phyloP scores from a whole-genome alignment of 305 asterid species.

The Fraxinus paxiana region DNA sequence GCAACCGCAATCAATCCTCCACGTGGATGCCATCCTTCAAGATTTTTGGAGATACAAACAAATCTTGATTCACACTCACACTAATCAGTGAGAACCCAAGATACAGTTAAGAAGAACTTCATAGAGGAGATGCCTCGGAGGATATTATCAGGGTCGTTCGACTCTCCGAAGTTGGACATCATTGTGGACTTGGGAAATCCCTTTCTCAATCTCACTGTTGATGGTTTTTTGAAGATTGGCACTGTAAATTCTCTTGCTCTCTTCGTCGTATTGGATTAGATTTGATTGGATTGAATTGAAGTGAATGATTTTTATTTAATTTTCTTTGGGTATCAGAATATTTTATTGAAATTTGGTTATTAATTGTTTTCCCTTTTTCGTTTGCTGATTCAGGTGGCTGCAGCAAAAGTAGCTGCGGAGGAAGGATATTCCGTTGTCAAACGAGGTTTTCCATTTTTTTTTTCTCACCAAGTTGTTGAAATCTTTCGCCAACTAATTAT shows the following conservation, averaged over 20 bases:
- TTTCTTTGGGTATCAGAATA: background rate
- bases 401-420: slow-evolving; percentile 56
- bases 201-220: slow-evolving; percentile 59
- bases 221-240: slow-evolving; percentile 78
- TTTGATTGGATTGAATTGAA: background rate
- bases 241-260: slow-evolving; percentile 30
- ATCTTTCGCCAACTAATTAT: background rate
- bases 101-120: background rate
- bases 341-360: background rate
- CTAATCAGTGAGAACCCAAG: background rate
- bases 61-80: background rate
- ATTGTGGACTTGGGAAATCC: slow-evolving; percentile 65
- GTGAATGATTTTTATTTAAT: background rate
- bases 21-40: background rate
- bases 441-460: slow-evolving; percentile 38
- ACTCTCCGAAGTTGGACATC: slow-evolving; percentile 53
- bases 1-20: background rate
- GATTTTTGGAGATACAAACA: background rate
- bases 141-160: slow-evolving; percentile 38
- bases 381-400: slow-evolving; percentile 54
- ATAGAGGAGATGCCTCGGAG: slow-evolving; percentile 38
- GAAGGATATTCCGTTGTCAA: slow-evolving; percentile 46
- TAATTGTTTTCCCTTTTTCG: background rate
- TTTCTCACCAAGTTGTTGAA: background rate
- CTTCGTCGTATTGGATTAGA: background rate